A percentile compares a stretch with the other conserved stretches of the same genome.
Evolutionary conservation across 2,329 filamentous ascomycete species (phyloP).

Genomic region (Fusarium caatingaense): DNA sequence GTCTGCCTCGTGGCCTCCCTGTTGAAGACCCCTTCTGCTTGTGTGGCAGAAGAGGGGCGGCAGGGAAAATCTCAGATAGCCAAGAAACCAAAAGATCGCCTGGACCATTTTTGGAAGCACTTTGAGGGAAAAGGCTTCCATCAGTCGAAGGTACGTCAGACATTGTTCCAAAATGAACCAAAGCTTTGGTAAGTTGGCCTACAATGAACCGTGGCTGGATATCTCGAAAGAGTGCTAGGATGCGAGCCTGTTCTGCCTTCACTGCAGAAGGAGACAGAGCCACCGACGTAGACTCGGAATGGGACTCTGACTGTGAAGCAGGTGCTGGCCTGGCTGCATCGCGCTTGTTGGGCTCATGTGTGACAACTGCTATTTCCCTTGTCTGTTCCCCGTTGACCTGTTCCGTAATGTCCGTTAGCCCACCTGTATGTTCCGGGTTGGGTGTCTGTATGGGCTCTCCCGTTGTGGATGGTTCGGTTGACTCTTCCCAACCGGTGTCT

Average conservation of each 20-base stretch:
- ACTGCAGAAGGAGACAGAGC: constrained; percentile 56
- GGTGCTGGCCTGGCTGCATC: neutral
- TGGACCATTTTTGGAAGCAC: constrained; percentile 66
- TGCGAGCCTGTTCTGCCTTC: constrained; percentile 69
- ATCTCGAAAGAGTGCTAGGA: constrained; percentile 67
- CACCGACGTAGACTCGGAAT: constrained; percentile 32
- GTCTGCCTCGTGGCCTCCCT: constrained; percentile 63
- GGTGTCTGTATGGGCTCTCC: neutral
- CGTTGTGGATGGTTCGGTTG: neutral
- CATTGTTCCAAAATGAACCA: constrained; percentile 72
- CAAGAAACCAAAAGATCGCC: constrained; percentile 70
- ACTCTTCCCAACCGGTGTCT: neutral
- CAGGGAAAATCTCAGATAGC: constrained; percentile 72
- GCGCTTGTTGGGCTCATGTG: neutral
- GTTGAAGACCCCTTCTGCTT: constrained; percentile 8
- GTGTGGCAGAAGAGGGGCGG: constrained; percentile 37
- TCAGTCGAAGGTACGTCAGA: constrained; percentile 66
- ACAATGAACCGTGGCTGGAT: constrained; percentile 66
- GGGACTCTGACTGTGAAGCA: neutral
- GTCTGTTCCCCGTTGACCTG: neutral
- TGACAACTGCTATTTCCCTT: neutral
- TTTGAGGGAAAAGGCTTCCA: constrained; percentile 65
- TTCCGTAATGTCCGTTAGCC: neutral
- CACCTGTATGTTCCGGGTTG: neutral
- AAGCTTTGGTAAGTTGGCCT: constrained; percentile 70